These are phyloP conservation scores for Chaetothyriales sp. DNA, from an alignment of 2,329 filamentous ascomycete genomes.

Conservation along the genomic window DNA sequence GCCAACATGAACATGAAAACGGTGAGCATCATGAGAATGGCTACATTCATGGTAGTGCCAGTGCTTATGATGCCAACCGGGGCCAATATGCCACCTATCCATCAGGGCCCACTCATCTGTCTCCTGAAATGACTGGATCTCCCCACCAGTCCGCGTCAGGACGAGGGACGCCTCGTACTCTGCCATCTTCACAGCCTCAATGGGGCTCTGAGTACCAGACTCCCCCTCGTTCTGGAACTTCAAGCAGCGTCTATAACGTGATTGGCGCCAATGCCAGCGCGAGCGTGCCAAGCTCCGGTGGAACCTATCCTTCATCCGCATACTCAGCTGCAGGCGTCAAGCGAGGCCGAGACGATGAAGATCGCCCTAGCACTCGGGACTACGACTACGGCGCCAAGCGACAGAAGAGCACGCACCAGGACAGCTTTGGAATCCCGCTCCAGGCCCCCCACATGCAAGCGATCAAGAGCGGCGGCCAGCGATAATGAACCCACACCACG, in stretches of 20 bases:
- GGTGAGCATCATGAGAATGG: slow-evolving; percentile 51
- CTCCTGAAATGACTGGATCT: slow-evolving; percentile 69
- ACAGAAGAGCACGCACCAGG: slow-evolving; percentile 59
- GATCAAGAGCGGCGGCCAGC: slow-evolving; percentile 27
- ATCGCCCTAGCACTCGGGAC: slow-evolving; percentile 47
- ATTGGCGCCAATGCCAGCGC: slow-evolving; percentile 65
- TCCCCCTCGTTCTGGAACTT: slow-evolving; percentile 53
- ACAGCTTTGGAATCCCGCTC: slow-evolving; percentile 32
- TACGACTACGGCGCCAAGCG: slow-evolving; percentile 56
- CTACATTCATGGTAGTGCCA: slow-evolving; percentile 69
- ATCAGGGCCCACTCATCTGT: slow-evolving; percentile 60
- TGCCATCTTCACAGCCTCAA: slow-evolving; percentile 54
- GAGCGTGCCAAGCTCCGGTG: slow-evolving; percentile 50
- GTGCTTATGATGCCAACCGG: slow-evolving; percentile 56
- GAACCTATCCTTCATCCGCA: slow-evolving; percentile 54
- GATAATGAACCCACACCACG: slow-evolving; percentile 4
- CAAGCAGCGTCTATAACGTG: slow-evolving; percentile 76
- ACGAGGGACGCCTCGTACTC: slow-evolving; percentile 70
- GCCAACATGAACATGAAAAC: slow-evolving; percentile 45
- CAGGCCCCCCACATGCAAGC: slow-evolving; percentile 27
- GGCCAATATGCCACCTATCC: slow-evolving; percentile 60
- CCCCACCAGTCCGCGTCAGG: slow-evolving; percentile 68
- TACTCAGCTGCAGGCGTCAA: slow-evolving; percentile 53
- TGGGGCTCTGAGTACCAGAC: slow-evolving; percentile 61
- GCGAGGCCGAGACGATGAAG: slow-evolving; percentile 48